Conservation (phyloP, 1,284 basidiomycete species). For the Trichosporon coremiiforme region DNA sequence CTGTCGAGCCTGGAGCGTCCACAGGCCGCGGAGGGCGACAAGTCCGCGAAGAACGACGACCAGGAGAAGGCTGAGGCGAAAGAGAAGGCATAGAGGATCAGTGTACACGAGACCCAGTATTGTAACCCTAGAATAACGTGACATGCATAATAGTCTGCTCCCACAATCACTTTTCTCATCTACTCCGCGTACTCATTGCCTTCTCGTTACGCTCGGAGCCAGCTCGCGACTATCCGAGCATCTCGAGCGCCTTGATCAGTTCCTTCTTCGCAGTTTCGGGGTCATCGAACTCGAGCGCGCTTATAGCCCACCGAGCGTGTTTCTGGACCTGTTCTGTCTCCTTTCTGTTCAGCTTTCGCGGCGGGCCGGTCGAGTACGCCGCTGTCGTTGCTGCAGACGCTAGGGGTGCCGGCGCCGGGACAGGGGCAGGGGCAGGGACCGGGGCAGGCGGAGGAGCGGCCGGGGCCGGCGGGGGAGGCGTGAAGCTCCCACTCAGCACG, state of each 20-base stretch:
- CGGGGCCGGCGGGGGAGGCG: too few species aligned
- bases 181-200: too few species aligned
- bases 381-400: too few species aligned
- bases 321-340: slow-evolving; percentile 75
- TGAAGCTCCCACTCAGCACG: not conserved
- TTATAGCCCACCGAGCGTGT: slow-evolving; percentile 86
- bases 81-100: not conserved
- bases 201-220: not conserved
- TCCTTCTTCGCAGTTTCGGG: slow-evolving; percentile 77
- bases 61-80: not conserved
- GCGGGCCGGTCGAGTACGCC: slow-evolving; percentile 23
- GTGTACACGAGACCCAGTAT: not conserved
- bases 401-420: too few species aligned
- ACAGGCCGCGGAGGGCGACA: too few species aligned
- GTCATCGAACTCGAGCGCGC: slow-evolving; percentile 89
- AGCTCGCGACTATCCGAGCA: slow-evolving; percentile 57
- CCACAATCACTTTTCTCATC: too few species aligned
- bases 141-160: not conserved
- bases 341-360: slow-evolving; percentile 36
- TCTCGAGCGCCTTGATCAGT: slow-evolving; percentile 69
- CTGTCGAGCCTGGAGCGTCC: too few species aligned
- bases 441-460: too few species aligned
- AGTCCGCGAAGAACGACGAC: too few species aligned
- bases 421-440: too few species aligned
- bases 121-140: not conserved